Conservation (phyloP, 306 rosid species). For the Arachis hypogaea region DNA sequence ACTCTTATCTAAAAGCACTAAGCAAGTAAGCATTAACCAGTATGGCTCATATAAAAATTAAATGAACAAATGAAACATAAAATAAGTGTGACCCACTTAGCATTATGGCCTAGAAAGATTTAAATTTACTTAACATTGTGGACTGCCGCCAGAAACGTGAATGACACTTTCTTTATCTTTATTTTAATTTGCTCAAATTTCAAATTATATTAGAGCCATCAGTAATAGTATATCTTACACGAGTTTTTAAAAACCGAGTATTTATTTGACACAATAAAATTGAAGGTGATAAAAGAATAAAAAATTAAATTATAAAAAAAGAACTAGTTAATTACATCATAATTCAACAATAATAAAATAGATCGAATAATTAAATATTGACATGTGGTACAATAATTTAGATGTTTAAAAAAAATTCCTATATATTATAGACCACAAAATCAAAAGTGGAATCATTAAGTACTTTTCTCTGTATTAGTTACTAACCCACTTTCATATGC, state of each 20-base stretch:
- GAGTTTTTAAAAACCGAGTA: no score
- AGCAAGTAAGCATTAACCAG: background rate
- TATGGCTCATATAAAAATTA: background rate
- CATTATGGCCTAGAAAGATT: constrained; percentile 11
- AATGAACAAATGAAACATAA: background rate
- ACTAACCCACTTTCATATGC: constrained; percentile 41
- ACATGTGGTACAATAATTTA: no score
- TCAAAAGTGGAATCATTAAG: constrained; percentile 32
- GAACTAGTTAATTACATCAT: no score
- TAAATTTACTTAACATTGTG: background rate
- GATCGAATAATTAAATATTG: no score
- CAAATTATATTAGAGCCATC: no score
- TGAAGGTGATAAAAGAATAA: no score
- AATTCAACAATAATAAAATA: no score
- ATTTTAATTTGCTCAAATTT: background rate
- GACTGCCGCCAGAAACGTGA: constrained; percentile 34
- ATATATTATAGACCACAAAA: constrained; percentile 24
- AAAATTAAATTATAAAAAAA: no score
- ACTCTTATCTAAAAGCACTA: background rate
- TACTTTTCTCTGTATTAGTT: background rate
- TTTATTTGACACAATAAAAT: no score
- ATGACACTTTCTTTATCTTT: constrained; percentile 1
- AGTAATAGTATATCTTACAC: no score
- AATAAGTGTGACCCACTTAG: constrained; percentile 25
- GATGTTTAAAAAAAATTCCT: no score